A percentile compares a stretch with the other conserved stretches of the same genome.
Evolutionary conservation across 768 basidiomycete genomes (phyloP).

Genomic region (Boletus patriciae): DNA sequence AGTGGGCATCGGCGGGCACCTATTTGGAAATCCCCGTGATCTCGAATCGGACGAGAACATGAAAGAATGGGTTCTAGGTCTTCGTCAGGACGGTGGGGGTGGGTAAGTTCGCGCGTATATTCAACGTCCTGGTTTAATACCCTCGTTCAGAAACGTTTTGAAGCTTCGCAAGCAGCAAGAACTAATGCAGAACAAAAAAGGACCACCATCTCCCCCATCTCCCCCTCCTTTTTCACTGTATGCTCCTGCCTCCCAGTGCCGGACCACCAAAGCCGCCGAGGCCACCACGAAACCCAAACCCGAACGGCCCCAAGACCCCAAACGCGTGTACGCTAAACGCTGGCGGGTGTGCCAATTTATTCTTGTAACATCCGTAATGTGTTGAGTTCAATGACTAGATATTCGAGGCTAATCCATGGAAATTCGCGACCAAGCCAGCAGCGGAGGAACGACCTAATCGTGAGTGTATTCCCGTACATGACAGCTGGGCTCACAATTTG

Average conservation of each 20-base stretch:
- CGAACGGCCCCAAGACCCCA: slow-evolving; percentile 9
- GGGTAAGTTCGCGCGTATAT: slow-evolving; percentile 46
- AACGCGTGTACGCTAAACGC: slow-evolving; percentile 23
- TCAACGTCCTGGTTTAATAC: slow-evolving; percentile 1
- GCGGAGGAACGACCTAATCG: slow-evolving; percentile 6
- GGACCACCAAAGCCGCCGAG: not conserved
- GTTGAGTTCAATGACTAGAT: slow-evolving; percentile 12
- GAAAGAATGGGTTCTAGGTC: slow-evolving; percentile 53
- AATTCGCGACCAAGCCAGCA: slow-evolving; percentile 11
- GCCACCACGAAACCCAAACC: slow-evolving; percentile 4
- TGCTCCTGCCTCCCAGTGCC: slow-evolving; percentile 2
- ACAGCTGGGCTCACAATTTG: not conserved
- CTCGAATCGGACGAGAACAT: slow-evolving; percentile 45
- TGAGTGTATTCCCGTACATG: slow-evolving; percentile 6
- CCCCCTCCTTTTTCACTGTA: slow-evolving; percentile 2
- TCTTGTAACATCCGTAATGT: not conserved
- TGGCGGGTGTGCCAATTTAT: slow-evolving; percentile 23
- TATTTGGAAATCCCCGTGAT: slow-evolving; percentile 52
- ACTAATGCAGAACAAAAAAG: slow-evolving; percentile 3
- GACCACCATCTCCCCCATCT: slow-evolving; percentile 5
- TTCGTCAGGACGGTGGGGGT: slow-evolving; percentile 55
- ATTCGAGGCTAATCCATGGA: slow-evolving; percentile 14
- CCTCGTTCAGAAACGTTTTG: slow-evolving; percentile 39
- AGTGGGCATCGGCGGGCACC: slow-evolving; percentile 42
- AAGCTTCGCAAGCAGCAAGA: slow-evolving; percentile 45